Evolutionary conservation across 2,329 filamentous ascomycete species (phyloP).

Genomic region (Alternaria conjuncta): DNA sequence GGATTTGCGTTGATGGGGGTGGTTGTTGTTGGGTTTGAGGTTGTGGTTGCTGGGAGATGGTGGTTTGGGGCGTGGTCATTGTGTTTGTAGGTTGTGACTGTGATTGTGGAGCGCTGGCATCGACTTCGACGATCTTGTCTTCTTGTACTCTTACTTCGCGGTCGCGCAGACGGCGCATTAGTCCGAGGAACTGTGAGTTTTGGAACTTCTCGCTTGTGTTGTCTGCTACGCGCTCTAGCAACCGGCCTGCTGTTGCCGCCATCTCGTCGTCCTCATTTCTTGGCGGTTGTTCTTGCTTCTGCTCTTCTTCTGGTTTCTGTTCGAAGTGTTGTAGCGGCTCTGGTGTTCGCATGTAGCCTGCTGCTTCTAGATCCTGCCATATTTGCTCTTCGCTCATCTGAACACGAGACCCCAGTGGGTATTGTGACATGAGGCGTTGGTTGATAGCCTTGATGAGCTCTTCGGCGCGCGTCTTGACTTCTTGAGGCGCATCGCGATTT

Average conservation of each 20-base stretch:
- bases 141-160: slow-evolving; percentile 75
- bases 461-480: slow-evolving; percentile 35
- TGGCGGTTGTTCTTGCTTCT: slow-evolving; percentile 31
- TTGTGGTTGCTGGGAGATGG: not conserved
- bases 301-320: slow-evolving; percentile 38
- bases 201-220: slow-evolving; percentile 77
- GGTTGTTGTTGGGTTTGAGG: not conserved
- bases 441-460: slow-evolving; percentile 41
- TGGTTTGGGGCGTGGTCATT: not conserved
- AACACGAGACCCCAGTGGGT: slow-evolving; percentile 32
- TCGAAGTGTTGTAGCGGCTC: slow-evolving; percentile 19
- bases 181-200: slow-evolving; percentile 74
- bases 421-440: slow-evolving; percentile 45
- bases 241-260: slow-evolving; percentile 71
- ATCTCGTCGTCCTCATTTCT: slow-evolving; percentile 68
- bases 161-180: slow-evolving; percentile 79
- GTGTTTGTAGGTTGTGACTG: not conserved
- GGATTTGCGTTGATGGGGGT: slow-evolving; percentile 20
- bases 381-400: slow-evolving; percentile 32
- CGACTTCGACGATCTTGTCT: slow-evolving; percentile 68
- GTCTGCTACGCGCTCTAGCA: slow-evolving; percentile 71
- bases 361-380: slow-evolving; percentile 39
- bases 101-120: slow-evolving; percentile 16
- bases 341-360: slow-evolving; percentile 36
- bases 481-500: slow-evolving; percentile 30